A percentile compares a stretch with the other conserved stretches of the same genome.
Conservation (phyloP, 2,329 filamentous ascomycete genomes). For the Nothopassalora personata region DNA sequence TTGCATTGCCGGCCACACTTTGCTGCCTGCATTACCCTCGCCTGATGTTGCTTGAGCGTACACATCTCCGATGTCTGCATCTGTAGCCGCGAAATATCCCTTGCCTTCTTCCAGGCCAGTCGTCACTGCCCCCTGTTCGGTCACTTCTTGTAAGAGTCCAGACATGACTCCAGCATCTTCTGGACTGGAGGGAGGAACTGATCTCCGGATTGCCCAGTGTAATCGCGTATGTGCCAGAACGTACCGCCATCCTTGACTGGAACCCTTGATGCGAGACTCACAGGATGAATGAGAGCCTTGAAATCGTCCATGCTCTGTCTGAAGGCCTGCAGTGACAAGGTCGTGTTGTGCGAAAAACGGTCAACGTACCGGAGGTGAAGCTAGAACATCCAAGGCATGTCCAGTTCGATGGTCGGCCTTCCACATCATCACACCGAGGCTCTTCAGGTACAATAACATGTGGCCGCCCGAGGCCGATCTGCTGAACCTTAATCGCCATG, state of each 20-base stretch:
- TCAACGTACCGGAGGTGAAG: background rate
- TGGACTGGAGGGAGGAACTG: background rate
- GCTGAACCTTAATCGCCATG: background rate
- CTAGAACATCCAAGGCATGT: background rate
- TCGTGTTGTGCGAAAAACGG: conserved; percentile 4
- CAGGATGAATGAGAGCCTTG: background rate
- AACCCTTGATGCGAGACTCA: background rate
- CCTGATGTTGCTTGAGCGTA: too few relatives aligned
- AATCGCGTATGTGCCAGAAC: conserved; percentile 1
- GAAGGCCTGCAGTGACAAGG: background rate
- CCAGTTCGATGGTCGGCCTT: background rate
- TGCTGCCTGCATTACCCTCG: too few relatives aligned
- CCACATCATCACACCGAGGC: background rate
- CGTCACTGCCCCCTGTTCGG: too few relatives aligned
- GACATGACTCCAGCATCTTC: too few relatives aligned
- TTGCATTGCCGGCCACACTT: too few relatives aligned
- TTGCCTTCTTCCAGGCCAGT: too few relatives aligned
- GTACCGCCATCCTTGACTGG: background rate
- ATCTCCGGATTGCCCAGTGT: background rate
- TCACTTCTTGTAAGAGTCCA: too few relatives aligned
- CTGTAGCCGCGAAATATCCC: too few relatives aligned
- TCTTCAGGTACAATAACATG: background rate
- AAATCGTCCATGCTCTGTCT: background rate
- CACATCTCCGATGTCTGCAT: too few relatives aligned
- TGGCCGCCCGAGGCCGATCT: background rate